These are phyloP conservation scores for Exophiala spinifera DNA, from an alignment of 2,329 filamentous ascomycete genomes.

Conservation along the genomic window DNA sequence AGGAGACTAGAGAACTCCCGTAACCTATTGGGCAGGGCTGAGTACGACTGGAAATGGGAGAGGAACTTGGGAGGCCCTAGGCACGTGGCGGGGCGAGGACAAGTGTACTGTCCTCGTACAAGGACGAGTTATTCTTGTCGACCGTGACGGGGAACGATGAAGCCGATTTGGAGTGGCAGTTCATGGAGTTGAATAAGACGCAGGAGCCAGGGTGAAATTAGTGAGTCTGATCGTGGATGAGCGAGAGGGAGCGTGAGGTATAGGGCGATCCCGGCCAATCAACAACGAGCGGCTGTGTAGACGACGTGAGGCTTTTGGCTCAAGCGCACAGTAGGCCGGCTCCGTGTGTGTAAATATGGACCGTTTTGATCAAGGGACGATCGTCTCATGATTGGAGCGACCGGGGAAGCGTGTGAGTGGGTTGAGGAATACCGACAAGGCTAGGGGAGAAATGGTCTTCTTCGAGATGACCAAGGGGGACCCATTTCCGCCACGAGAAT, in stretches of 20 bases:
- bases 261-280: conserved; percentile 7
- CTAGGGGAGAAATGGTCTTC: background rate
- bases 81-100: conserved; percentile 22
- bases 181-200: conserved; percentile 11
- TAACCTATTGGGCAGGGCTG: conserved; percentile 24
- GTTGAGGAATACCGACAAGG: background rate
- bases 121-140: conserved; percentile 24
- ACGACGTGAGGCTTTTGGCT: conserved; percentile 15
- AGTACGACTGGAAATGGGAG: conserved; percentile 7
- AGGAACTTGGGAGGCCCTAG: conserved; percentile 17
- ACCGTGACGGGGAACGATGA: background rate
- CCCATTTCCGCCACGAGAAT: background rate
- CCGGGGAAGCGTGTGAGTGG: background rate
- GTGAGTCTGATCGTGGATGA: conserved; percentile 4
- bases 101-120: no score
- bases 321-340: conserved; percentile 18
- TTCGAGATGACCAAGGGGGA: background rate
- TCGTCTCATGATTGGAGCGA: conserved; percentile 3
- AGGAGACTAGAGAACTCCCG: conserved; percentile 20
- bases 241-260: conserved; percentile 17
- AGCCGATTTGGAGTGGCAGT: conserved; percentile 8
- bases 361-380: conserved; percentile 20
- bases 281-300: conserved; percentile 22
- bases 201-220: conserved; percentile 28
- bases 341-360: conserved; percentile 20